Percentiles rank a stretch among this genome's conserved stretches.
Evolutionary conservation across 148 eudicot genomes (phyloP).

Genomic region (Vaccinium darrowii): DNA sequence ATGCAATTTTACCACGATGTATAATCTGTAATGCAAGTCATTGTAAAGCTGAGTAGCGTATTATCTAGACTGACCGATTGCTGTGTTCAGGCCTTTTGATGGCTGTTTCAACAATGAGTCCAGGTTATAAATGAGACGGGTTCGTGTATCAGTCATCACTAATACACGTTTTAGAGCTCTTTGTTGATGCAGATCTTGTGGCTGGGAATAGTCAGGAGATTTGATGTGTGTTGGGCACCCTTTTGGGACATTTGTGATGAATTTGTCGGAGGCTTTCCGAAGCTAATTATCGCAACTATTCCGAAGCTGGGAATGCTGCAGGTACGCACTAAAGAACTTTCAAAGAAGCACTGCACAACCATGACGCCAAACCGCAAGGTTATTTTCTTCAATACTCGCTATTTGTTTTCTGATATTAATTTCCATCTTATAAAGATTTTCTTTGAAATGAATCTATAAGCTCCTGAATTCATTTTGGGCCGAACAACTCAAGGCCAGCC

Average conservation of each 20-base stretch:
- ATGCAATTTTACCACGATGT: not conserved
- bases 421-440: too few relatives aligned
- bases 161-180: not conserved
- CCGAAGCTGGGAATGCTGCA: not conserved
- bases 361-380: too few relatives aligned
- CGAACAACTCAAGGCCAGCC: too few relatives aligned
- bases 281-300: not conserved
- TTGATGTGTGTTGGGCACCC: not conserved
- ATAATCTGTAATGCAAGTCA: not conserved
- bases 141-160: not conserved
- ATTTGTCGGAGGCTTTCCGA: not conserved
- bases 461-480: too few relatives aligned
- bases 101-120: not conserved
- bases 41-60: not conserved
- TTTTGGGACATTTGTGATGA: not conserved
- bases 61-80: not conserved
- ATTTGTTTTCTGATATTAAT: too few relatives aligned
- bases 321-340: not conserved
- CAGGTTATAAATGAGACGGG: not conserved
- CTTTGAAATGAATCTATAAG: too few relatives aligned
- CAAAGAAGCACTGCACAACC: too few relatives aligned
- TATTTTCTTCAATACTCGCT: too few relatives aligned
- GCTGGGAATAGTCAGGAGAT: not conserved
- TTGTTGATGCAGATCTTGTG: conserved; percentile 1
- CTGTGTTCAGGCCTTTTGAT: conserved; percentile 1